phyloP scores from a whole-genome alignment of 73 alveolate species.

The Tetrahymena malaccensis region DNA sequence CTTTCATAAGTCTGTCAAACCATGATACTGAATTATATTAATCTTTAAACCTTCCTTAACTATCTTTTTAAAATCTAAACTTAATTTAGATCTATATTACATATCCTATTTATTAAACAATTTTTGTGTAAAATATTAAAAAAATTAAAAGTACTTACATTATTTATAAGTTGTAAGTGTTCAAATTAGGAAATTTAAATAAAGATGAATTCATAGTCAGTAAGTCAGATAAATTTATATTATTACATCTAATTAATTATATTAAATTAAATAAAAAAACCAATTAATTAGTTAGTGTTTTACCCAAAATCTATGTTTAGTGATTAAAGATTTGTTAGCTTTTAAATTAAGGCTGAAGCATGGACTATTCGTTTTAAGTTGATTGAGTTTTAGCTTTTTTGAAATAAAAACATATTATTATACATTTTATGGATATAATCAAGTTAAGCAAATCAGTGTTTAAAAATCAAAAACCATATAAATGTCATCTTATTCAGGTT shows the following conservation, averaged over 20 bases:
- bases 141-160: no score
- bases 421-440: no score
- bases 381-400: neutral
- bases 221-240: neutral
- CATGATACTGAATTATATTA: neutral
- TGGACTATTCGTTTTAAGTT: neutral
- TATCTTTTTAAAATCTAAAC: no score
- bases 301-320: neutral
- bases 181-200: neutral
- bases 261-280: neutral
- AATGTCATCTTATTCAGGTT: no score
- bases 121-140: no score
- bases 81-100: neutral
- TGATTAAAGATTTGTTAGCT: neutral
- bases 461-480: no score
- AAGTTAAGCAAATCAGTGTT: no score
- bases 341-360: neutral
- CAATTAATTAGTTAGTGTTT: neutral
- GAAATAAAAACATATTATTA: neutral
- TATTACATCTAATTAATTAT: neutral
- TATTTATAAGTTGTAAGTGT: neutral
- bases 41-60: neutral
- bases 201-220: neutral
- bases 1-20: neutral
- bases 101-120: no score